Conservation (phyloP, 2,329 filamentous ascomycete genomes). For the Plectosphaerella cucumerina region DNA sequence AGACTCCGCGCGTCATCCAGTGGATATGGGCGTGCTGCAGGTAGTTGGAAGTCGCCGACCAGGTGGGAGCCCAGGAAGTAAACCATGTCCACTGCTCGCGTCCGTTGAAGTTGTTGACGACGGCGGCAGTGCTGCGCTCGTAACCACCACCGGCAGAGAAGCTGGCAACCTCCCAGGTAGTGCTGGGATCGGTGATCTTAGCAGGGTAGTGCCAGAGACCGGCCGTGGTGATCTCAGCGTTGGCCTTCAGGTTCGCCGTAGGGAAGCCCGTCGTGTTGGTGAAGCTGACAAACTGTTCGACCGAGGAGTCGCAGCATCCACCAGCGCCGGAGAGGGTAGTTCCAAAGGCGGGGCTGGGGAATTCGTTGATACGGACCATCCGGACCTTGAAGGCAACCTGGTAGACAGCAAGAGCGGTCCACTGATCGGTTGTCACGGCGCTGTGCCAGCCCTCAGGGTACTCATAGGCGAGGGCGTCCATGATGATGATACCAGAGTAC, state of each 20-base stretch:
- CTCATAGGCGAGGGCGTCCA: conserved; percentile 50
- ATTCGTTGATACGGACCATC: conserved; percentile 57
- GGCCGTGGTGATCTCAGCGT: conserved; percentile 40
- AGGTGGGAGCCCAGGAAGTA: conserved; percentile 41
- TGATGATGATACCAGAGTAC: conserved; percentile 54
- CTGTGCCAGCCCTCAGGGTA: conserved; percentile 44
- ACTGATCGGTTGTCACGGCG: conserved; percentile 52
- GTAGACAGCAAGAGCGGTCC: conserved; percentile 51
- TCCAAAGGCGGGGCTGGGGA: conserved; percentile 47
- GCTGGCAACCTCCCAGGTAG: conserved; percentile 49
- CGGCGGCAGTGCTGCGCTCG: conserved; percentile 43
- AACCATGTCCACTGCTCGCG: conserved; percentile 62
- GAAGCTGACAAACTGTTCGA: conserved; percentile 49
- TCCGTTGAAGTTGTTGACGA: conserved; percentile 54
- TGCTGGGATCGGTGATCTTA: conserved; percentile 45
- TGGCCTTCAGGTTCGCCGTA: conserved; percentile 47
- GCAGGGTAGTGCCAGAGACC: conserved; percentile 58
- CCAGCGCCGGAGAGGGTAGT: conserved; percentile 12
- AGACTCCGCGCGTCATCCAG: conserved; percentile 57
- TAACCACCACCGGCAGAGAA: conserved; percentile 42
- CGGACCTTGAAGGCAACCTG: conserved; percentile 54
- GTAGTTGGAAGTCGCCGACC: conserved; percentile 47
- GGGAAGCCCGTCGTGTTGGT: conserved; percentile 49
- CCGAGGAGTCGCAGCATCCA: conserved; percentile 42
- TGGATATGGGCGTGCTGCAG: conserved; percentile 60